phyloP scores from a whole-genome alignment of 805 yeast species.

The Lachancea mirantina region DNA sequence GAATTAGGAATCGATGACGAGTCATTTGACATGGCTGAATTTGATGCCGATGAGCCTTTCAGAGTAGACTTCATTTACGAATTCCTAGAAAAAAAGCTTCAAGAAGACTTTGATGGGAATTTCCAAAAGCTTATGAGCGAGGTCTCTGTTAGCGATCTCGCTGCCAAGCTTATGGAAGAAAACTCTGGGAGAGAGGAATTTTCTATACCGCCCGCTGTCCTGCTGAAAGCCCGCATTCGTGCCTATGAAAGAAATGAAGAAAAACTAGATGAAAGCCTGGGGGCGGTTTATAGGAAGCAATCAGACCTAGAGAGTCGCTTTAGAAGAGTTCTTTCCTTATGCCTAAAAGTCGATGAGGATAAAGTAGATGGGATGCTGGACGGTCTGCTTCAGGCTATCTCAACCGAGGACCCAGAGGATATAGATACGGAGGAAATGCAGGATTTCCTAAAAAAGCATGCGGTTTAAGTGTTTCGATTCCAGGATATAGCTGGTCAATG shows the following conservation, averaged over 20 bases:
- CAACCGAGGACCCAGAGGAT: conserved; percentile 65
- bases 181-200: conserved; percentile 14
- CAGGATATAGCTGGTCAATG: too few species aligned
- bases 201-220: conserved; percentile 31
- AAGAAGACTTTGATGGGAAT: conserved; percentile 25
- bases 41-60: conserved; percentile 91
- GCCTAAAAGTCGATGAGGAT: conserved; percentile 79
- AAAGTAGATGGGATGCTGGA: conserved; percentile 77
- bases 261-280: conserved; percentile 46
- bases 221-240: conserved; percentile 67
- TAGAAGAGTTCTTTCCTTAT: conserved; percentile 78
- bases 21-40: conserved; percentile 42
- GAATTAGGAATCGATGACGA: conserved; percentile 31
- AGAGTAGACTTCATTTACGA: conserved; percentile 55
- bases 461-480: conserved; percentile 21
- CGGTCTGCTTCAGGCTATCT: conserved; percentile 84
- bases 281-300: conserved; percentile 46
- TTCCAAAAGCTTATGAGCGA: conserved; percentile 23
- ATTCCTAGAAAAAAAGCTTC: conserved; percentile 39
- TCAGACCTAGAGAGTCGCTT: conserved; percentile 64
- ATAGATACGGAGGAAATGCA: conserved; percentile 45
- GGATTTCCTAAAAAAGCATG: conserved; percentile 47
- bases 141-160: conserved; percentile 18
- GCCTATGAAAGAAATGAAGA: conserved; percentile 72
- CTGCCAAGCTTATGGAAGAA: conserved; percentile 18